Percentiles rank a stretch among this genome's conserved stretches.
Conservation (phyloP, 257 asterid genomes). For the Scutellaria baicalensis region DNA sequence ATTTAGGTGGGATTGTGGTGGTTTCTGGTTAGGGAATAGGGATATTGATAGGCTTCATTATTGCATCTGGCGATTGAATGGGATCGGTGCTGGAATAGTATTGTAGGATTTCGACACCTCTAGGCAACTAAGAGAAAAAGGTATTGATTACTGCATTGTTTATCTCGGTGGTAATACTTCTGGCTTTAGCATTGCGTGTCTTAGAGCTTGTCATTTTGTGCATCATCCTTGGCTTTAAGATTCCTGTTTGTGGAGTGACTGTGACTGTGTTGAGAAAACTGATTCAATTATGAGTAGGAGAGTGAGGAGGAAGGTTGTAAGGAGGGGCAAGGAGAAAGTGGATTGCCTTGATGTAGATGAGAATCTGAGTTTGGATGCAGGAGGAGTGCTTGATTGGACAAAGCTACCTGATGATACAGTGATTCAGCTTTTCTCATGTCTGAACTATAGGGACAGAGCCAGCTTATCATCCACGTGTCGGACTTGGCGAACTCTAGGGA, state of each 20-base stretch:
- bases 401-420: conserved; percentile 63
- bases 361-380: conserved; percentile 27
- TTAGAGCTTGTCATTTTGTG: background rate
- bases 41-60: conserved; percentile 11
- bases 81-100: conserved; percentile 5
- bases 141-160: background rate
- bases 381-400: conserved; percentile 58
- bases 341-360: conserved; percentile 39
- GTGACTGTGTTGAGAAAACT: conserved; percentile 7
- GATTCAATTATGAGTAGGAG: conserved; percentile 54
- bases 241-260: background rate
- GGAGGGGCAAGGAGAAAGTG: conserved; percentile 47
- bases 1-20: conserved; percentile 6
- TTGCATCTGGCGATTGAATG: background rate
- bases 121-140: background rate
- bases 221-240: background rate
- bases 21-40: conserved; percentile 10
- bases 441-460: conserved; percentile 75
- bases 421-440: conserved; percentile 53
- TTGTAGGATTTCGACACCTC: no score
- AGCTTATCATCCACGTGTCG: conserved; percentile 76
- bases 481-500: conserved; percentile 59
- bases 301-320: conserved; percentile 53
- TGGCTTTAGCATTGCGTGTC: conserved; percentile 9
- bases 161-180: background rate